Evolutionary conservation across 129 eudicot species (phyloP), one percentile per base, ranked within the genome.

Genomic region (Chrysanthemum lavandulifolium): DNA sequence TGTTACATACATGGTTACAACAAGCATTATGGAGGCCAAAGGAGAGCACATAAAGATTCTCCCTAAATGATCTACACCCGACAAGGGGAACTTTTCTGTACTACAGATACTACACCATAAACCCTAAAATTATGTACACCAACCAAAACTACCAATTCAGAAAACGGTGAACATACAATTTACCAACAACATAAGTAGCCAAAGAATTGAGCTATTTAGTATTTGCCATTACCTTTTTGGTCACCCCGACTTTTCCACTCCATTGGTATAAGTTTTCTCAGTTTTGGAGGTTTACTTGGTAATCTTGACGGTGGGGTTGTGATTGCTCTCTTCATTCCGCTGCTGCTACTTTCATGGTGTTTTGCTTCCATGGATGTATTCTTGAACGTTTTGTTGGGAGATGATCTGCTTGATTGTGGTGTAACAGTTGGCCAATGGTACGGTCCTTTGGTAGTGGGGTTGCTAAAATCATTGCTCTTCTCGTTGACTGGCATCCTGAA

Each of bases 361-460:
- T 31, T 31, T 31, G 36, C 36, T 31, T 31, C 36, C 36, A 31
- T 31, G 36, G 72, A 16, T 15, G 79, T n/a, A 2, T 72, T 90
- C 75, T 79, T 82, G 53, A 83, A 67, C 8, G 69, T 15, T 80
- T 87, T 88, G 72, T 65, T 66, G n/a, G 92, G 90, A 27, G 96
- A 87, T 64, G 96, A 82, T 79, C 87, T 86, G 80, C 79, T 82
- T 48, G 95, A 78, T 75, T 83, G 81, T 3, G 87, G 78, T 57
- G 82, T 76, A 57, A 80, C 10, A 5, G 75, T 68, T 18, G 80
- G 77, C 86, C 86, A 80, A 73, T 83, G 80, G 56, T 68, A 61
- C 40, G 57, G 85, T 67, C 75, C 85, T 66, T 76, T 78, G 45
- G 62, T 73, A 25, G 62, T 18, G 12, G 52, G 47, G 27, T 73